Base-by-base conservation (phyloP, 352 stramenopile genomes). In the Phytopythium ostracodes region DNA sequence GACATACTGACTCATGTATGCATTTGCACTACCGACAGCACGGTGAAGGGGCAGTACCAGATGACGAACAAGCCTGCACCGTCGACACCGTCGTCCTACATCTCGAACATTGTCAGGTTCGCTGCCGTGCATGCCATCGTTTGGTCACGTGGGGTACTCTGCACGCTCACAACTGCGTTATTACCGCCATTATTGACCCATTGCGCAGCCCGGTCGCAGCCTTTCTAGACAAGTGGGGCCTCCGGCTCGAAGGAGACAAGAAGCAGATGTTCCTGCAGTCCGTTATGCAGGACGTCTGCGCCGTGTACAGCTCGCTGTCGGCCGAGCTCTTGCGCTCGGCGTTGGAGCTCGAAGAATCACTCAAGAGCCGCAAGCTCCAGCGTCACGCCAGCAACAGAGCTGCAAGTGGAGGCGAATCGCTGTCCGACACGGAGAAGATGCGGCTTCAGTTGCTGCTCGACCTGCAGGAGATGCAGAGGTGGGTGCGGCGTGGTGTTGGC, bases 351-450 rank as follows among this genome's bases (percentile, higher is more conserved):
- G 87, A 96, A 62, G 84, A 94, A 27, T 96, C 87, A 11, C 73
- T 96, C n/a, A 96, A 93, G 53, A 93, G 81, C 62, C 83, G 87
- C 38, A 96, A 96, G 62, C 67, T 91, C 50, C 84, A 96, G 67
- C 84, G 85, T 17, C 69, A 81, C 24, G 61, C 68, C 7, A 63
- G 71, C 6, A 67, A 55, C 11, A 77, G 66, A 33, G 59, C 64
- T 7, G 60, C 64, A 0, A 38, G 59, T 17, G 54, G 35, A 4
- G 62, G 60, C 11, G 73, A 77, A 15, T 59, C 70, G 6, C 27
- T 94, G 38, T 91, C 81, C 6, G 87, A 96, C 70, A 93, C 87
- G 40, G 79, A 91, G 57, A 96, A 96, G 58, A 96, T 96, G 87
- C 81, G 81, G 10, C 71, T 86, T 60, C 87, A 96, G 62, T 53